Evolutionary conservation across 2,329 filamentous ascomycete genomes (phyloP).

Genomic region (Scleromitrula shiraiana): DNA sequence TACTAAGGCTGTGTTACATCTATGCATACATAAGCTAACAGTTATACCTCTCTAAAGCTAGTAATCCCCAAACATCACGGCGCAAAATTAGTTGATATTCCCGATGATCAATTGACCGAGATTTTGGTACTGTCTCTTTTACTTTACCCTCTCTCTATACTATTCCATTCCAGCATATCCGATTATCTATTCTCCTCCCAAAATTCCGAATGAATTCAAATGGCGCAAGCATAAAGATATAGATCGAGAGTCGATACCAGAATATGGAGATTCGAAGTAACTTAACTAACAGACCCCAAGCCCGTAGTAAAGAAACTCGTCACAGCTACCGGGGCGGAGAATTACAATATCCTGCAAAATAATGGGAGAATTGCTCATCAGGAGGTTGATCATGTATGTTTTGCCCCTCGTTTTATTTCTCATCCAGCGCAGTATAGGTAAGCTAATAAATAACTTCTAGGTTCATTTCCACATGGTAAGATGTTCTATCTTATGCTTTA

Average conservation of each 20-base stretch:
- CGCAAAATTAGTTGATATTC: conserved; percentile 83
- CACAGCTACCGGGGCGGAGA: conserved; percentile 60
- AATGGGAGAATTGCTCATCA: conserved; percentile 91
- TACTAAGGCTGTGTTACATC: too few species aligned
- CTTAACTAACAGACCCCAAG: too few species aligned
- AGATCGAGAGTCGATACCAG: too few species aligned
- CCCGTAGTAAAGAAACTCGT: conserved; percentile 84
- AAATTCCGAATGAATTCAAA: too few species aligned
- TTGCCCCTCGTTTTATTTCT: neutral
- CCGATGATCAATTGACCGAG: conserved; percentile 77
- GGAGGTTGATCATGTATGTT: conserved; percentile 77
- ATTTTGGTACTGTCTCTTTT: conserved; percentile 54
- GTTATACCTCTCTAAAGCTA: conserved; percentile 44
- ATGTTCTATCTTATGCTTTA: neutral
- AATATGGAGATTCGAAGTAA: too few species aligned
- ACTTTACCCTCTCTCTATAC: neutral
- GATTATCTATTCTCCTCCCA: conserved; percentile 2
- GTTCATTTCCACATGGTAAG: conserved; percentile 96
- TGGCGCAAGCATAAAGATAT: too few species aligned
- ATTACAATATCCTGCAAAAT: conserved; percentile 96
- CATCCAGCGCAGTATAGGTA: neutral
- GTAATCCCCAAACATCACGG: conserved; percentile 95
- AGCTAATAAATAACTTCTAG: conserved; percentile 33
- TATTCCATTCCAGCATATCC: neutral
- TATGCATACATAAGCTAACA: neutral